Base-by-base conservation (phyloP, 164 flowering plant species). In the Saururus chinensis region DNA sequence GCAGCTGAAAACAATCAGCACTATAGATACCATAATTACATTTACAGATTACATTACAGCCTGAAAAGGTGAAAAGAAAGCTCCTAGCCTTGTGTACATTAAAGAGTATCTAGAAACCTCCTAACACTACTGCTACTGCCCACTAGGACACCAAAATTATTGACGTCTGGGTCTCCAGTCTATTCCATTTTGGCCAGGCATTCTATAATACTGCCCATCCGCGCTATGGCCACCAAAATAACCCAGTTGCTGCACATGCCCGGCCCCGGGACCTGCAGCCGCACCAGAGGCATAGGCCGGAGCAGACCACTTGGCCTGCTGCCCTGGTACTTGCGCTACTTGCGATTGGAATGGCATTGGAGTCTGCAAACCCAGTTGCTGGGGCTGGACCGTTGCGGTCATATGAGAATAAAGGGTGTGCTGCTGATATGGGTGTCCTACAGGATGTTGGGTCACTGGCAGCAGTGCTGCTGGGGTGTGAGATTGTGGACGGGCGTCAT, bases 391-490 rank as follows among this genome's bases (percentile, higher is more conserved):
- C 35, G n/a, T 19, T 11, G 45, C 7, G 19, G 14, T 1, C 25
- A 21, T 12, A 19, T 17, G 16, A 1, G 14, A 3, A 1, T 30
- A 19, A 19, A 11, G 5, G 7, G 41, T 35, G 11, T 35, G 60
- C 0, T 35, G 60, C 60, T 58, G 45, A 4, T 58, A 24, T 0
- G 35, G 37, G 23, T 24, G 60, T 14, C 11, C 60, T 13, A 8
- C 42, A 37, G 10, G 56, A 57, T 60, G 67, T n/a, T 23, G 53
- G 20, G 59, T 49, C 26, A 19, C 58, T 10, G 51, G 26, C 9
- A 21, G 16, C 21, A 60, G 53, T 63, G 80, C 37, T 71, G 80
- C 20, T 62, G 53, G 60, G 0, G 68, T 67, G 1, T 60, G 61
- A 0, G 68, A 66, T 1, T 63, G 69, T 1, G 41, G 72, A 24